Percentiles rank a stretch among this genome's conserved stretches.
These are phyloP conservation scores for Panicum miliaceum DNA, from an alignment of 176 grass and related monocot genomes.

Conservation along the genomic window DNA sequence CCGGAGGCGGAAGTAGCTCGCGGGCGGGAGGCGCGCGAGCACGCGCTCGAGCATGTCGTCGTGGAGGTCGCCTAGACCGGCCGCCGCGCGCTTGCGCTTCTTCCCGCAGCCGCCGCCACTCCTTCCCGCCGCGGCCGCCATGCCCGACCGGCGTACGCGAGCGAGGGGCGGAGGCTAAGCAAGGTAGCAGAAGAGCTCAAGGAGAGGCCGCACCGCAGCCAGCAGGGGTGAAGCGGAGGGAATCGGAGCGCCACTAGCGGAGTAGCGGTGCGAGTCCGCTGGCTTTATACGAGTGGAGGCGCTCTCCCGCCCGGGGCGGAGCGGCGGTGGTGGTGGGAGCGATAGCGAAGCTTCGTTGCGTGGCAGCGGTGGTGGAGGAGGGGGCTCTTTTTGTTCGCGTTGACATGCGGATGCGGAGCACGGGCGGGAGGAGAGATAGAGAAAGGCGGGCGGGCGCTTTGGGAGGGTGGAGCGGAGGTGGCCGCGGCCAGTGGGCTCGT, in stretches of 20 bases:
- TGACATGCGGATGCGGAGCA: slow-evolving; percentile 51
- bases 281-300: slow-evolving; percentile 41
- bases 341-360: slow-evolving; percentile 45
- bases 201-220: too few relatives aligned
- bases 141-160: not conserved
- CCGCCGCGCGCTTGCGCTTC: slow-evolving; percentile 53
- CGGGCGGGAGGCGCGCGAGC: slow-evolving; percentile 66
- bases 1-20: slow-evolving; percentile 75
- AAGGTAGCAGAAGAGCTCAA: too few relatives aligned
- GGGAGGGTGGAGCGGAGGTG: not conserved
- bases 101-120: not conserved
- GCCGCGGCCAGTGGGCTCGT: not conserved
- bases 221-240: not conserved
- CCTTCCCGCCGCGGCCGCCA: not conserved
- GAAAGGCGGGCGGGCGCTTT: slow-evolving; percentile 31
- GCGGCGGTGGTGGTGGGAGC: not conserved
- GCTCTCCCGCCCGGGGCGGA: not conserved
- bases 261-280: not conserved
- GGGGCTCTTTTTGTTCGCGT: slow-evolving; percentile 63
- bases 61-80: slow-evolving; percentile 58
- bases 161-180: not conserved
- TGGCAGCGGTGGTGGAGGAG: slow-evolving; percentile 9
- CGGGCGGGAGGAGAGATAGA: slow-evolving; percentile 32
- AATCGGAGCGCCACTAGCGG: not conserved
- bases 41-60: slow-evolving; percentile 86